phyloP scores from a whole-genome alignment of 2,329 filamentous ascomycete genomes.

The Fusarium sublunatum region DNA sequence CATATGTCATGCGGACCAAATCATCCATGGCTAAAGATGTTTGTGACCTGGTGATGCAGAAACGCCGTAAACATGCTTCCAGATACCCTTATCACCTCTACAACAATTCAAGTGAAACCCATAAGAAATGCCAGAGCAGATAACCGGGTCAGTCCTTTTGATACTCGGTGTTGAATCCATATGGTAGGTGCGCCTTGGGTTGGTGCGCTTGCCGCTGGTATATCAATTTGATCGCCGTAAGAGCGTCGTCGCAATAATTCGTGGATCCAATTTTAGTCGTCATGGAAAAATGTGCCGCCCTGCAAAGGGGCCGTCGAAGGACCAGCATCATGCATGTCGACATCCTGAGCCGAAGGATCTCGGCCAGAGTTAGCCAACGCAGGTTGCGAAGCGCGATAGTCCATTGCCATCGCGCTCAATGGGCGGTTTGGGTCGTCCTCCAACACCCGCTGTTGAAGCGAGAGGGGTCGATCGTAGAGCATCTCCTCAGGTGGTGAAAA shows the following conservation, averaged over 20 bases:
- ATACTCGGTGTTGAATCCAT: constrained; percentile 38
- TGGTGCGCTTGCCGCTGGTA: constrained; percentile 18
- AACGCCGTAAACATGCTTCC: constrained; percentile 54
- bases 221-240: constrained; percentile 27
- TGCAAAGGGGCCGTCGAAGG: constrained; percentile 66
- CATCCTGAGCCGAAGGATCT: constrained; percentile 57
- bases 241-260: constrained; percentile 12
- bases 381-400: constrained; percentile 53
- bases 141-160: constrained; percentile 41
- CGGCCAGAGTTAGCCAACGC: constrained; percentile 47
- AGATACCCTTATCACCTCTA: constrained; percentile 48
- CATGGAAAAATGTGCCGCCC: constrained; percentile 63
- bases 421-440: constrained; percentile 62
- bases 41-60: constrained; percentile 47
- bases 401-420: constrained; percentile 62
- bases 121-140: constrained; percentile 47
- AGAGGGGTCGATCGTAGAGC: constrained; percentile 64
- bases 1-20: constrained; percentile 47
- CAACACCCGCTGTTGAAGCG: constrained; percentile 59
- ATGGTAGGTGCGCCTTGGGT: constrained; percentile 19
- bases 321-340: constrained; percentile 68
- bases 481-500: constrained; percentile 87
- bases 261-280: constrained; percentile 50
- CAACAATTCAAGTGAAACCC: constrained; percentile 47
- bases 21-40: constrained; percentile 40